Conservation (phyloP, 2,329 filamentous ascomycete genomes). For the Colletotrichum musae region DNA sequence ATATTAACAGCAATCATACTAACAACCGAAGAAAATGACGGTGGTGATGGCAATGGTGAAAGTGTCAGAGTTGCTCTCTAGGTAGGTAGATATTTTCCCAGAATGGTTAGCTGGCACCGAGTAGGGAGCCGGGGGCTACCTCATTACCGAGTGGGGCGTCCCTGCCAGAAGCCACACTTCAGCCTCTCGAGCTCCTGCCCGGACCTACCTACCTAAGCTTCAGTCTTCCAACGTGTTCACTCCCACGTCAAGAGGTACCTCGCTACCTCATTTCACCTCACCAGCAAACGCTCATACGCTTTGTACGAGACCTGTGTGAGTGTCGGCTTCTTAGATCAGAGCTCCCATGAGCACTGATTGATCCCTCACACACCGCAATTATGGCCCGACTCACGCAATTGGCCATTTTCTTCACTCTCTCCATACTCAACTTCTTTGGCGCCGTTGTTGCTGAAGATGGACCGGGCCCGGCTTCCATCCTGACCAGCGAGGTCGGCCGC, state of each 20-base stretch:
- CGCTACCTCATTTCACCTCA: constrained; percentile 28
- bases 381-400: constrained; percentile 47
- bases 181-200: constrained; percentile 33
- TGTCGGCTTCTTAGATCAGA: constrained; percentile 22
- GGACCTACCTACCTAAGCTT: constrained; percentile 3
- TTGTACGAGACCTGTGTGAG: constrained; percentile 28
- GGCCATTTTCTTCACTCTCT: constrained; percentile 46
- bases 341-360: constrained; percentile 34
- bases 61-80: no score
- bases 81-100: no score
- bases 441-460: constrained; percentile 39
- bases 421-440: constrained; percentile 43
- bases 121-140: no score
- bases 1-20: no score
- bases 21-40: no score
- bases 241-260: constrained; percentile 29
- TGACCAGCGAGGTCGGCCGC: constrained; percentile 65
- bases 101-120: no score
- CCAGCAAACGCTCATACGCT: constrained; percentile 19
- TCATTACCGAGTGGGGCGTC: no score
- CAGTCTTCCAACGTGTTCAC: constrained; percentile 41
- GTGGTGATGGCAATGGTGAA: no score
- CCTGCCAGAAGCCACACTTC: constrained; percentile 37
- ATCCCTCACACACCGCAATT: constrained; percentile 29
- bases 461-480: constrained; percentile 50